Percentiles rank a stretch among this genome's conserved stretches.
phyloP scores from a whole-genome alignment of 2,329 filamentous ascomycete genomes.

The Alternaria brassicicola region DNA sequence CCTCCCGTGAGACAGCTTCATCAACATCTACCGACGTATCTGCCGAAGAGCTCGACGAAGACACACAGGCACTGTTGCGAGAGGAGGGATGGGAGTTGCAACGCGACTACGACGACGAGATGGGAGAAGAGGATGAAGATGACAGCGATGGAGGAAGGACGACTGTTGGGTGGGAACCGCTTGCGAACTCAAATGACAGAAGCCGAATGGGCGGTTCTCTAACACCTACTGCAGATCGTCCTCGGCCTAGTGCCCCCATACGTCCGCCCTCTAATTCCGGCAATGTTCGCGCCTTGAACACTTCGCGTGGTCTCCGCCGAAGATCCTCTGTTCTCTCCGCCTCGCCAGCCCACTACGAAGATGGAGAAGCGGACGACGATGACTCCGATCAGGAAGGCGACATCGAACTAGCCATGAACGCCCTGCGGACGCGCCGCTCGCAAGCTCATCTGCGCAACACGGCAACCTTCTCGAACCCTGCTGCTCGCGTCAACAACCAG shows the following conservation, averaged over 20 bases:
- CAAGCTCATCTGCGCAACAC: conserved; percentile 42
- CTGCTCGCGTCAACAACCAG: conserved; percentile 34
- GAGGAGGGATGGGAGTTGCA: conserved; percentile 49
- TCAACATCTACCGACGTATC: conserved; percentile 46
- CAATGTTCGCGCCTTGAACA: conserved; percentile 41
- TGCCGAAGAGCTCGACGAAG: conserved; percentile 48
- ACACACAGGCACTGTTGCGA: conserved; percentile 45
- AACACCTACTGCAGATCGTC: conserved; percentile 56
- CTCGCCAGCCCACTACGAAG: conserved; percentile 48
- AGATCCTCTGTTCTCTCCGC: conserved; percentile 46
- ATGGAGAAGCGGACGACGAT: conserved; percentile 52
- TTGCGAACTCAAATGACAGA: conserved; percentile 54
- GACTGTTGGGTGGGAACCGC: conserved; percentile 55
- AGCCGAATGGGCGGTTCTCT: conserved; percentile 53
- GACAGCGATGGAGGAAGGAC: conserved; percentile 52
- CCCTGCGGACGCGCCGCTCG: conserved; percentile 44
- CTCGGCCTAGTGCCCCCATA: conserved; percentile 48
- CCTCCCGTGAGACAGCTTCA: conserved; percentile 38
- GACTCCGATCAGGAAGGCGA: conserved; percentile 51
- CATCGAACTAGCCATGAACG: conserved; percentile 43
- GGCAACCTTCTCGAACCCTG: conserved; percentile 30
- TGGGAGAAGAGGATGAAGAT: conserved; percentile 47
- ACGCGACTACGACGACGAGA: conserved; percentile 49
- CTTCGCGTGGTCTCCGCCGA: conserved; percentile 48
- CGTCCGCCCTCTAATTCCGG: conserved; percentile 48